Base-by-base conservation (phyloP, 2,329 filamentous ascomycete genomes). In the Phyllosticta capitalensis region DNA sequence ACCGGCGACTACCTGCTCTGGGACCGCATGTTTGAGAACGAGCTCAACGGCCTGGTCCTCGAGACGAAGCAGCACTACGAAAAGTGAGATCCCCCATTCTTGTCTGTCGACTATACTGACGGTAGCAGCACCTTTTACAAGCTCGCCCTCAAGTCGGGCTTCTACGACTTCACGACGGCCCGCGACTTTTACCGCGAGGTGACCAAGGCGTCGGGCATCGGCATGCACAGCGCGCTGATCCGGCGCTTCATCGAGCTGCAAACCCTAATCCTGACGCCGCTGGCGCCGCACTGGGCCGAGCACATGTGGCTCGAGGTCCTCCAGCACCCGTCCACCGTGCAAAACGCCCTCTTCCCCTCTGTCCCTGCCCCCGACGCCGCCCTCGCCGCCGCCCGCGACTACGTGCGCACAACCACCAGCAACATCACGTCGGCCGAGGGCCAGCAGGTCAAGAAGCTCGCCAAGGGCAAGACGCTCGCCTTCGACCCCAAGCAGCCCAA, bases 401-500 rank as follows among this genome's bases (percentile, higher is more conserved):
- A 97, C 72, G 87, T 96, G 63, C 85, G 88, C 65, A 75, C 74
- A 26, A 92, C 83, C 12, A 75, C 86, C 48, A 88, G 85, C 62
- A 92, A 85, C 75, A 91, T 97, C 75, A 91, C 87, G 64, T 89
- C 88, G 26, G 89, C 91, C 6, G 92, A 97, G 76, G 87, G 87
- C 17, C 81, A 81, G 61, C 89, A 91, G 73, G 78, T 88, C 66
- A 96, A 95, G 82, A 91, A 89, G 79, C 87, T 95, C 74, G 86
- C 88, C 65, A 97, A 97, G 80, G 94, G 92, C 75, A 96, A 96
- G 78, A 82, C 85, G 64, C 82, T 84, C 7, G 79, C 81, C 19
- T 97, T 95, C 71, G 92, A 99, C 74, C 90, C 92, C 48, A 91
- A 90, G 76, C 88, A 92, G 76, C 85, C 90, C 63, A 97, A 96